A percentile compares a stretch with the other conserved stretches of the same genome.
These are phyloP conservation scores for Umbelopsis sp. DNA, from an alignment of 192 early-diverging fungal genomes.

Conservation along the genomic window DNA sequence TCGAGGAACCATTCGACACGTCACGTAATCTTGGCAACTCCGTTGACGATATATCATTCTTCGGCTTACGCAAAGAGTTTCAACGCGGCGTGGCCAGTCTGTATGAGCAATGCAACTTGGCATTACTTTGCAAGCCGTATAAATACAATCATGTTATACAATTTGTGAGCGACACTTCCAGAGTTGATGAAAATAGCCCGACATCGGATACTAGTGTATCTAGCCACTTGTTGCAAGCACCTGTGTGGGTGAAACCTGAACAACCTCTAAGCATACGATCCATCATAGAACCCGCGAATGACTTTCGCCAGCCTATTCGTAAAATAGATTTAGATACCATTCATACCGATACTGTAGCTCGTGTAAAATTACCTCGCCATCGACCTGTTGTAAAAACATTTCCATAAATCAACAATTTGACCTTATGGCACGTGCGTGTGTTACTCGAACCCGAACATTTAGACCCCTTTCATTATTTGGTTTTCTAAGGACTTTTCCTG, in stretches of 20 bases:
- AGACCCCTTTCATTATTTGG: neutral
- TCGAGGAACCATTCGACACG: slow-evolving; percentile 93
- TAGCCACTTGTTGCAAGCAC: no score
- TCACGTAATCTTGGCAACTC: slow-evolving; percentile 90
- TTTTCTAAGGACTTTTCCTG: neutral
- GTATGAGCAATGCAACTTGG: slow-evolving; percentile 45
- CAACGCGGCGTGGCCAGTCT: slow-evolving; percentile 69
- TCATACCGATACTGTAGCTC: slow-evolving; percentile 13
- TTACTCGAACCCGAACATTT: neutral
- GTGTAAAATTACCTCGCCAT: slow-evolving; percentile 19
- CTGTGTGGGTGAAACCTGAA: neutral
- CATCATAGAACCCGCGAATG: neutral
- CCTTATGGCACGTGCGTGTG: neutral
- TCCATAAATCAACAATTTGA: neutral
- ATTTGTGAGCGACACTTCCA: neutral
- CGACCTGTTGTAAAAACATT: slow-evolving; percentile 11
- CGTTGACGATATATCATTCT: slow-evolving; percentile 76
- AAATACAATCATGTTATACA: neutral
- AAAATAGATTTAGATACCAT: slow-evolving; percentile 10
- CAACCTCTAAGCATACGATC: neutral
- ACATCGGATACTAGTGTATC: neutral
- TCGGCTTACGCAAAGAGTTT: slow-evolving; percentile 83
- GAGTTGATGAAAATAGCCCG: neutral
- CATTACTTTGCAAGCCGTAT: slow-evolving; percentile 59
- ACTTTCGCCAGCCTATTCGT: neutral